These are phyloP conservation scores for Capsicum chinense DNA, from an alignment of 257 asterid genomes.

Conservation along the genomic window DNA sequence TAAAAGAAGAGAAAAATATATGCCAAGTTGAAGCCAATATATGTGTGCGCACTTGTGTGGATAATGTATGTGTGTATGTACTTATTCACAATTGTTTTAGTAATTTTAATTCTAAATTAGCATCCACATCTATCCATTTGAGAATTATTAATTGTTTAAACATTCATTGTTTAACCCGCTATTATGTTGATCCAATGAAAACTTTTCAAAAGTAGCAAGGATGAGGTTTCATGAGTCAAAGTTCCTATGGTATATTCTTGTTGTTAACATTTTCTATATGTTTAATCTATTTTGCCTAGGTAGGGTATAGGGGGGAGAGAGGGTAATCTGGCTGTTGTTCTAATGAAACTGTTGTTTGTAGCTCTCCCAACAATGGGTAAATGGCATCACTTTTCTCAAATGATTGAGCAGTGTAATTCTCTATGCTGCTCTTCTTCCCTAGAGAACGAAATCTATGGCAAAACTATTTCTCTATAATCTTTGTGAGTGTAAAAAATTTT, in stretches of 20 bases:
- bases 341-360: background rate
- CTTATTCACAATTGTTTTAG: background rate
- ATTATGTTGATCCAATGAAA: constrained; percentile 3
- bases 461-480: constrained; percentile 2
- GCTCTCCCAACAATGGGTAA: background rate
- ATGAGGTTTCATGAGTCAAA: constrained; percentile 1
- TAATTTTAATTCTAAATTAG: constrained; percentile 18
- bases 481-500: constrained; percentile 4
- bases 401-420: background rate
- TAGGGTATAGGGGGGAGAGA: background rate
- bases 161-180: background rate
- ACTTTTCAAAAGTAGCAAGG: background rate
- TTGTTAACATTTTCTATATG: background rate
- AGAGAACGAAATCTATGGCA: constrained; percentile 11
- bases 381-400: background rate
- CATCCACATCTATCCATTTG: constrained; percentile 10
- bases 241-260: background rate
- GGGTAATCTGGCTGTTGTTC: constrained; percentile 10
- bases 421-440: constrained; percentile 19
- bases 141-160: constrained; percentile 16
- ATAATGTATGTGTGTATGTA: background rate
- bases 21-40: background rate
- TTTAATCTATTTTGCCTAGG: background rate
- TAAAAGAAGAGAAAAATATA: background rate
- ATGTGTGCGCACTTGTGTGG: background rate